A percentile compares a stretch with the other conserved stretches of the same genome.
phyloP scores from a whole-genome alignment of 495 filamentous ascomycete genomes.

The Penicillium soppii region DNA sequence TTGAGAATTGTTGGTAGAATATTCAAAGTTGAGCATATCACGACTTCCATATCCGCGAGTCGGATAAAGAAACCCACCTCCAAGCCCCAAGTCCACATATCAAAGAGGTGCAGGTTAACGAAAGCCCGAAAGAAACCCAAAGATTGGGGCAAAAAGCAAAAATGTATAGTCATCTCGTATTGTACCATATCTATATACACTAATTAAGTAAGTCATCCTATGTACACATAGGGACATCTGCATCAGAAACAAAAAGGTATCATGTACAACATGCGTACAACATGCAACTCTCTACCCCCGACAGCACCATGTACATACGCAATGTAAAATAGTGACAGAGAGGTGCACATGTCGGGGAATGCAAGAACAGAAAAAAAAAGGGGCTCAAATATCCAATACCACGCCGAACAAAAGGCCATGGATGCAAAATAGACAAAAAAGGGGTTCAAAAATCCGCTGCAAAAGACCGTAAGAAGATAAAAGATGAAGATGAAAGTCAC shows the following conservation, averaged over 20 bases:
- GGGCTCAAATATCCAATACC: slow-evolving; percentile 13
- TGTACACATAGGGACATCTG: slow-evolving; percentile 12
- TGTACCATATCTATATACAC: slow-evolving; percentile 9
- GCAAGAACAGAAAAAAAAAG: slow-evolving; percentile 19
- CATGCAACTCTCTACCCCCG: slow-evolving; percentile 28
- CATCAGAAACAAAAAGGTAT: slow-evolving; percentile 20
- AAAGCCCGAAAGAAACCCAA: slow-evolving; percentile 1
- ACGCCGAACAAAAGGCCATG: slow-evolving; percentile 5
- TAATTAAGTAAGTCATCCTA: slow-evolving; percentile 12
- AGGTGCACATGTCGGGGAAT: slow-evolving; percentile 8
- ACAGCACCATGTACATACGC: not conserved
- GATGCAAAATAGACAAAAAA: slow-evolving; percentile 7
- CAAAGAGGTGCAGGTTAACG: not conserved
- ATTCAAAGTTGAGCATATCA: too few relatives aligned
- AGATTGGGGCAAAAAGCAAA: slow-evolving; percentile 1
- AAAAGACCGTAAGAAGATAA: slow-evolving; percentile 6
- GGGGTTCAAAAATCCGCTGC: slow-evolving; percentile 6
- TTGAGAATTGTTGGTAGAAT: too few relatives aligned
- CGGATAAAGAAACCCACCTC: not conserved
- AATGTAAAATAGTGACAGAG: not conserved
- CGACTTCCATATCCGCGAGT: not conserved
- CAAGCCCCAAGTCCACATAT: not conserved
- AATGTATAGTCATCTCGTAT: slow-evolving; percentile 7
- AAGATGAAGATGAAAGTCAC: not conserved
- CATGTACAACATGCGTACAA: slow-evolving; percentile 34